Base-by-base conservation (phyloP, 805 yeast species). In the Teunomyces lycoperdinae region DNA sequence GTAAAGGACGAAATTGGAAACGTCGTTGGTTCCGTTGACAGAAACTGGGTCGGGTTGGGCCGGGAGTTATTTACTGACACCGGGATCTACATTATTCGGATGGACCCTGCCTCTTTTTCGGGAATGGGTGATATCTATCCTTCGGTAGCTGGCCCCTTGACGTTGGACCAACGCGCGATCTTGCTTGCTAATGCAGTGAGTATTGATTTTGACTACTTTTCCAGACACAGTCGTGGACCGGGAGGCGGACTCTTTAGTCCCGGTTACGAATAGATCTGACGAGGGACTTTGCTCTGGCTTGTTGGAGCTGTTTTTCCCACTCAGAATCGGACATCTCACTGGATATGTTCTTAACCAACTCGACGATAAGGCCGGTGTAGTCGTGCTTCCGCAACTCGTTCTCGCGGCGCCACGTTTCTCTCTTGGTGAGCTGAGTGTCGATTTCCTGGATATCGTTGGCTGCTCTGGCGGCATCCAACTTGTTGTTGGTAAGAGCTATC, bases 21-120 rank as follows among this genome's bases (percentile, higher is more conserved):
- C 11, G 79, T 87, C 0, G 68, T 86, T 47, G 96, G 86, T 0
- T 74, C 87, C 1, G 92, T 94, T 1, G 94, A 89, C 64, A 78
- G 98, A 58, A 90, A 90, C 65, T 94, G 96, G 94, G 96, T 87
- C 5, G 99, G 99, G 0, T 69, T 94, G 36, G 96, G 95, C 2
- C 78, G 97, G 58, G 99, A 94, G 62, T 67, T 91, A 58, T 85
- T 92, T 60, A 91, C 98, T 0, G 98, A 94, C 66, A 87, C 97
- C 0, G 98, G 98, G 52, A 91, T 89, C 1, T 92, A 94, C 64
- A 81, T 91, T 28, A 68, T 92, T 27, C 70, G 96, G 50, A 86
- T 90, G 87, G 96, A 88, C 58, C 85, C 87, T 1, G 73, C 73
- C 17, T 76, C 87, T 53, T 84, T 85, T 54, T 76, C 73, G 3